Evolutionary conservation across 1,139 yeast species (phyloP), one percentile per base, ranked within the genome.

Genomic region (Pichia sp.): DNA sequence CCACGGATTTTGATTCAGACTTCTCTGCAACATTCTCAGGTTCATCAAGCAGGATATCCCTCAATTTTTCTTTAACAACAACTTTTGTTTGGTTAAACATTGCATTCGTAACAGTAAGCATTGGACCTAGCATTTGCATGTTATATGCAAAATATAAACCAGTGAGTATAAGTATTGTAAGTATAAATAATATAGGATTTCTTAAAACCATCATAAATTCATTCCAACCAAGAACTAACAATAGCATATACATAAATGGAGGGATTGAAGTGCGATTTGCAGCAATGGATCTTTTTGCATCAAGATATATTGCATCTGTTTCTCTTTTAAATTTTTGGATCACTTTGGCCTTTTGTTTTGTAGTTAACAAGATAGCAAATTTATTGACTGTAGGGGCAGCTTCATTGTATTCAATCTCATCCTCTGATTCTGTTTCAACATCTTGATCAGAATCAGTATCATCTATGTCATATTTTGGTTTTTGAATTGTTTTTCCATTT

Each of bases 221-320:
- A 62, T 89, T 89, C 96, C 96, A 91, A 13, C 98, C 98, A 25
- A 91, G 68, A 7, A 85, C 78, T 3, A 83, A 62, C 20, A 91
- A 67, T 7, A 91, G 59, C 19, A 78, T 65, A 62, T 86, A 87
- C 46, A 91, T 76, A 67, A 83, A 93, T 53, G 80, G 69, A 5
- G 98, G 98, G 45, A 91, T 81, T 47, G 82, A 81, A 1, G 95
- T 77, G 11, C 76, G 73, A 41, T 78, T 79, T 45, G 77, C 79
- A 27, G 83, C 71, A 44, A 82, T 74, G 5, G 91, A 79, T 46
- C 94, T 71, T 56, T 81, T 86, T 18, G 96, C 86, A 56, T 91
- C 97, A 38, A 91, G 70, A 50, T 79, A 91, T 37, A 81, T 72
- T 5, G 91, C 78, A 57, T 89, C 95, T 15, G 87, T 75, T 54